Conservation (phyloP, 2,329 filamentous ascomycete species). For the Cladosporium austrohemisphaericum region DNA sequence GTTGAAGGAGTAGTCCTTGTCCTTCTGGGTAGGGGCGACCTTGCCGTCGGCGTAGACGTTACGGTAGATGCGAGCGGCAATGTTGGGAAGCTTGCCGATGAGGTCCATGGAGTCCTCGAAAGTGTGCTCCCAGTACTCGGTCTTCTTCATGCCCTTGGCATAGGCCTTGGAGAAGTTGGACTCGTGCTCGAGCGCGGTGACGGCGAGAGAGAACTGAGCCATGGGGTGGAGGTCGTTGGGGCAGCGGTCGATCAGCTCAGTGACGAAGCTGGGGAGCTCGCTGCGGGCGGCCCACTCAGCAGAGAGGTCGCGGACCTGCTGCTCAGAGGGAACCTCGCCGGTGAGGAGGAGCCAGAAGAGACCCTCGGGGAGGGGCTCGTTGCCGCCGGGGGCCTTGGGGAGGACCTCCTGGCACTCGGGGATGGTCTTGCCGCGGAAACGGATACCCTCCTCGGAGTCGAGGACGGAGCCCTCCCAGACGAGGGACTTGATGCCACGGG, state of each 20-base stretch:
- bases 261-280: slow-evolving; percentile 94
- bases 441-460: slow-evolving; percentile 97
- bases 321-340: slow-evolving; percentile 93
- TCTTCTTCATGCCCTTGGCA: slow-evolving; percentile 98
- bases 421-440: slow-evolving; percentile 98
- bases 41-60: slow-evolving; percentile 99
- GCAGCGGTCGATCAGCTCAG: slow-evolving; percentile 99
- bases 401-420: slow-evolving; percentile 97
- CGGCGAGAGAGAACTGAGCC: slow-evolving; percentile 97
- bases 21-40: slow-evolving; percentile 91
- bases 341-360: slow-evolving; percentile 99
- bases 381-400: slow-evolving; percentile 92
- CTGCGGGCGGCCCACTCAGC: slow-evolving; percentile 98
- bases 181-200: slow-evolving; percentile 97
- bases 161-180: slow-evolving; percentile 98
- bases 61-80: slow-evolving; percentile 98
- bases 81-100: slow-evolving; percentile 98
- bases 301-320: slow-evolving; percentile 96
- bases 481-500: slow-evolving; percentile 96
- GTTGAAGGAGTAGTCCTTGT: slow-evolving; percentile 99
- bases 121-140: slow-evolving; percentile 99
- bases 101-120: slow-evolving; percentile 99
- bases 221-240: slow-evolving; percentile 98
- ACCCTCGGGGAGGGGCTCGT: slow-evolving; percentile 95
- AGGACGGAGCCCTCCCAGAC: slow-evolving; percentile 99